Evolutionary conservation across 2,329 filamentous ascomycete genomes (phyloP).

Genomic region (Ascochyta viciae-villosae): DNA sequence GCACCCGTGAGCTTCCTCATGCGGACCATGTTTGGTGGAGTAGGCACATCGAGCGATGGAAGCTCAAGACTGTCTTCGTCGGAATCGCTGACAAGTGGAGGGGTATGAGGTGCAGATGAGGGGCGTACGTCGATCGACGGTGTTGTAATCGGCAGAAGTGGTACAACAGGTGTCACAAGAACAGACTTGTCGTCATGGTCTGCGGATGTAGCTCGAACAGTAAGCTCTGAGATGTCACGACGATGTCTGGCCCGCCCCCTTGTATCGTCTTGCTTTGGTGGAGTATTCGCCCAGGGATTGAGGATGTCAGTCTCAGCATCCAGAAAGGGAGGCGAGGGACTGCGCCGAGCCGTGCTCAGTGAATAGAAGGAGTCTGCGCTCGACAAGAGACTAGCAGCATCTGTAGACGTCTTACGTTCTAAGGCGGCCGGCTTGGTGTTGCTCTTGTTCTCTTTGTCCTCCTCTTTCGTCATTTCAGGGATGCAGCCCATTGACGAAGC

Average conservation of each 20-base stretch:
- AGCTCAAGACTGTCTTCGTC: slow-evolving; percentile 53
- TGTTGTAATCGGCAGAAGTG: slow-evolving; percentile 25
- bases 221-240: slow-evolving; percentile 47
- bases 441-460: slow-evolving; percentile 10
- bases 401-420: slow-evolving; percentile 33
- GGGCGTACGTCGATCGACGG: slow-evolving; percentile 30
- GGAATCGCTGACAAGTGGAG: slow-evolving; percentile 54
- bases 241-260: slow-evolving; percentile 44
- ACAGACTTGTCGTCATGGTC: slow-evolving; percentile 22
- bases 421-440: slow-evolving; percentile 20
- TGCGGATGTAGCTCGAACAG: slow-evolving; percentile 36
- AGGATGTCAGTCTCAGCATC: slow-evolving; percentile 39
- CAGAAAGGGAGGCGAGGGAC: slow-evolving; percentile 28
- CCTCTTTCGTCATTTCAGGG: slow-evolving; percentile 22
- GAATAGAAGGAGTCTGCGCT: slow-evolving; percentile 50
- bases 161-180: slow-evolving; percentile 33
- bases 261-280: slow-evolving; percentile 20
- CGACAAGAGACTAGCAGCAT: slow-evolving; percentile 44
- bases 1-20: slow-evolving; percentile 57
- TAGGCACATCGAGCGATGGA: slow-evolving; percentile 49
- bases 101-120: slow-evolving; percentile 52
- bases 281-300: slow-evolving; percentile 38
- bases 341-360: slow-evolving; percentile 33
- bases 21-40: slow-evolving; percentile 48
- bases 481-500: slow-evolving; percentile 30